Percentiles rank a stretch among this genome's conserved stretches.
Conservation (phyloP, 139 green algal species). For the Tetraselmis striata region DNA sequence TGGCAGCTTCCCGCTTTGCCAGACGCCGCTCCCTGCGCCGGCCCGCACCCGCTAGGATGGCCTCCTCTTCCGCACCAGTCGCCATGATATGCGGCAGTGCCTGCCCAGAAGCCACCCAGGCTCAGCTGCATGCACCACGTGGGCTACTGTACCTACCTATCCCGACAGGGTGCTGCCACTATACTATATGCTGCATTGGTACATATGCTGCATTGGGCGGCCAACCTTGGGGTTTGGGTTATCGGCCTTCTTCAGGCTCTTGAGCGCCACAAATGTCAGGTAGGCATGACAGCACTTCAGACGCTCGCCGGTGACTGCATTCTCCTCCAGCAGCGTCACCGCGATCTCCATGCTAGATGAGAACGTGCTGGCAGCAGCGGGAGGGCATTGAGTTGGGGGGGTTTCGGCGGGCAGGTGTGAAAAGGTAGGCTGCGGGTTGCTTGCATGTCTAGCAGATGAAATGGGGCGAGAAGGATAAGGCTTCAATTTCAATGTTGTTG, state of each 20-base stretch:
- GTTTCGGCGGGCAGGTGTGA: too few species aligned
- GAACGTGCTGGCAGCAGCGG: background rate
- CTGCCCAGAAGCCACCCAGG: background rate
- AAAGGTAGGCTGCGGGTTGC: too few species aligned
- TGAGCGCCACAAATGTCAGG: conserved; percentile 62
- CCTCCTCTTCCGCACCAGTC: background rate
- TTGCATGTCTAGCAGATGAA: too few species aligned
- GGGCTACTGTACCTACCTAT: too few species aligned
- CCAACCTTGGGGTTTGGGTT: background rate
- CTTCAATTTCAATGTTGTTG: too few species aligned
- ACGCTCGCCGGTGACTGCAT: conserved; percentile 52
- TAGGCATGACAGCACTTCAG: conserved; percentile 76
- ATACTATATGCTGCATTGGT: too few species aligned
- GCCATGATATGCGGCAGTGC: background rate
- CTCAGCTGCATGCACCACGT: too few species aligned
- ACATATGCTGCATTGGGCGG: too few species aligned
- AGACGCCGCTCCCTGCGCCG: background rate
- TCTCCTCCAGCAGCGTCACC: conserved; percentile 69
- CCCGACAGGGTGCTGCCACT: too few species aligned
- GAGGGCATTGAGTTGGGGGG: too few species aligned
- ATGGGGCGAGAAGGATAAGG: too few species aligned
- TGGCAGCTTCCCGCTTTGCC: background rate
- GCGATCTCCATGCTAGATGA: conserved; percentile 17
- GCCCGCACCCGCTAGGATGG: background rate
- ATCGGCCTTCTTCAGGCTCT: background rate